Evolutionary conservation across 148 eudicot genomes (phyloP).

Genomic region (Rhododendron griersonianum): DNA sequence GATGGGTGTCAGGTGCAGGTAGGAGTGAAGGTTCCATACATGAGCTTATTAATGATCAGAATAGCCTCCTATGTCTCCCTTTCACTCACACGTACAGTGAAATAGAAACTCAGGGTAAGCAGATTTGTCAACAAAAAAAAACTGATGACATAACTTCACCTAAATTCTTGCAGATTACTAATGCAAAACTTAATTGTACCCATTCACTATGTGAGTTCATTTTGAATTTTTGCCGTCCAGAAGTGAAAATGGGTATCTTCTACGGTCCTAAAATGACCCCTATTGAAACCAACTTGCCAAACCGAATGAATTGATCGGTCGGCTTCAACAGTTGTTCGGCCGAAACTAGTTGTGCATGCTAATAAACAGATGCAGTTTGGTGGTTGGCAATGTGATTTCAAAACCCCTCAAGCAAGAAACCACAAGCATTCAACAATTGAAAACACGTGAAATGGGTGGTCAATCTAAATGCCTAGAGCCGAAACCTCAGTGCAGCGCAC

Average conservation of each 20-base stretch:
- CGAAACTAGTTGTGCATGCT: background rate
- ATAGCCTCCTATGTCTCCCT: background rate
- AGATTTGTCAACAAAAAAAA: background rate
- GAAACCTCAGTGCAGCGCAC: constrained; percentile 13
- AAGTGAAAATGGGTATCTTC: background rate
- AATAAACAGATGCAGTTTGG: background rate
- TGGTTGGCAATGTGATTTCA: background rate
- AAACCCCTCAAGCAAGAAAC: background rate
- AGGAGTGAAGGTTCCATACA: background rate
- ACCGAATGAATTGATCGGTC: background rate
- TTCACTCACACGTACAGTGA: background rate
- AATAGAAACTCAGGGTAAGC: background rate
- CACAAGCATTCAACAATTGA: background rate
- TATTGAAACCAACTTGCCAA: background rate
- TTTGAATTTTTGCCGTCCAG: background rate
- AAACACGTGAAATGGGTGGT: background rate
- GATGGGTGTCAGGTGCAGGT: too few species aligned
- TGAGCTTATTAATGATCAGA: background rate
- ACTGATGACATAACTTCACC: background rate
- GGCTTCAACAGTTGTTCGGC: background rate
- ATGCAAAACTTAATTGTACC: background rate
- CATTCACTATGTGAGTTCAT: background rate
- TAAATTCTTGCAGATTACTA: background rate
- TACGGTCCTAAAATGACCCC: background rate
- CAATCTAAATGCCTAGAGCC: background rate